phyloP scores from a whole-genome alignment of 306 rosid species.

The Vigna angularis region DNA sequence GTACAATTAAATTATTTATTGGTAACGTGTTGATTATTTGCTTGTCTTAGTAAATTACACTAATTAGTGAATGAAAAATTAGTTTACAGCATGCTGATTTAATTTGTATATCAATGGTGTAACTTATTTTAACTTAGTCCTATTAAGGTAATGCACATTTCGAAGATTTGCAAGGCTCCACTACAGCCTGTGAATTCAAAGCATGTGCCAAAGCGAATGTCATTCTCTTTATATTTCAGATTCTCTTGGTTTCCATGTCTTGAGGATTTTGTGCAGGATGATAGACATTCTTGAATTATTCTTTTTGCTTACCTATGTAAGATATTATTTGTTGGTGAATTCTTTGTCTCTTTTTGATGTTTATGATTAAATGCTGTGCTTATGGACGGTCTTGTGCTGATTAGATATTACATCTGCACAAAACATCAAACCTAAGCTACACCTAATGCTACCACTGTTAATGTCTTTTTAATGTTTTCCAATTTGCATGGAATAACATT shows the following conservation, averaged over 20 bases:
- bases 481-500: no score
- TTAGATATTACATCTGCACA: conserved; percentile 52
- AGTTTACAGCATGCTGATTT: no score
- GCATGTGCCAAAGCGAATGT: conserved; percentile 62
- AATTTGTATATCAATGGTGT: no score
- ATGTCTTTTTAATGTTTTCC: no score
- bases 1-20: neutral
- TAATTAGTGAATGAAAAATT: no score
- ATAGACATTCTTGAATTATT: conserved; percentile 46
- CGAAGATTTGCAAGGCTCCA: conserved; percentile 73
- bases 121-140: neutral
- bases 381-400: conserved; percentile 78
- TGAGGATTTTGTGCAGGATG: conserved; percentile 52
- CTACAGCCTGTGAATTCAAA: conserved; percentile 68
- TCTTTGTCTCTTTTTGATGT: neutral
- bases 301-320: neutral
- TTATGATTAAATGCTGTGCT: conserved; percentile 45
- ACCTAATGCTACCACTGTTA: no score
- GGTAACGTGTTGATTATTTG: no score
- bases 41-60: no score
- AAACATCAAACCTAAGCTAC: conserved; percentile 72
- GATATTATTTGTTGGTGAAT: no score
- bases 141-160: conserved; percentile 48
- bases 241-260: conserved; percentile 45
- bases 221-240: conserved; percentile 18